Evolutionary conservation across 768 basidiomycete genomes (phyloP), one percentile per base, ranked within the genome.

Genomic region (Mycena vitilis): DNA sequence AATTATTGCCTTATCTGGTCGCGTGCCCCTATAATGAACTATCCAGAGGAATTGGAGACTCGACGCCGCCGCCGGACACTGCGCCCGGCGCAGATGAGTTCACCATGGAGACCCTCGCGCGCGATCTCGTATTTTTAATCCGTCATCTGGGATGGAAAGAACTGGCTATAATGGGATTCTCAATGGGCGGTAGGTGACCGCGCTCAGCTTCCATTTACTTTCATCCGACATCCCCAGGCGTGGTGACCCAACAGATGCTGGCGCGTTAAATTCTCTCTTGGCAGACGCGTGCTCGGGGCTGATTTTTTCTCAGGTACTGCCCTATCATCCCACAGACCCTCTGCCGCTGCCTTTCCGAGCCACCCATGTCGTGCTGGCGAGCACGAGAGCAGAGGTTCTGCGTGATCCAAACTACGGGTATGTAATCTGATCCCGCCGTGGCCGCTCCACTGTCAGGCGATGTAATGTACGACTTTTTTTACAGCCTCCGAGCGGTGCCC

Each of bases 81-180:
- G 34, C 65, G 4, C 44, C 65, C 9, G 73, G 45, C 5, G 47
- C 55, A 10, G 76, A 78, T 42, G 65, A 72, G n/a, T 73, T 78
- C 36, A 71, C 75, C 10, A 75, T 78, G 22, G 77, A 77, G 57
- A 71, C 73, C 20, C 71, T 78, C 4, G 75, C 76, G 4, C 65
- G 75, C 42, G 77, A 78, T 61, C 70, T 78, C 13, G 64, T 70
- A 20, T 69, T 68, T 36, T 69, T 78, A n/a, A 70, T 78, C 13
- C 58, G 65, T 53, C 71, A 72, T 62, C 66, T 78, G 9, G 68
- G 60, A 30, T 78, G 77, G 77, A 52, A 37, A 23, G 71, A 78
- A 16, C 60, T 75, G n/a, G 74, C 73, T n/a, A 55, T 78, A 20
- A 66, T 75, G 12, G 77, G 77, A 15, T 76, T 71, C 56, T 78